Percentiles rank a stretch among this genome's conserved stretches.
Conservation (phyloP, 2,329 filamentous ascomycete genomes). For the Sarocladiaceae sp. region DNA sequence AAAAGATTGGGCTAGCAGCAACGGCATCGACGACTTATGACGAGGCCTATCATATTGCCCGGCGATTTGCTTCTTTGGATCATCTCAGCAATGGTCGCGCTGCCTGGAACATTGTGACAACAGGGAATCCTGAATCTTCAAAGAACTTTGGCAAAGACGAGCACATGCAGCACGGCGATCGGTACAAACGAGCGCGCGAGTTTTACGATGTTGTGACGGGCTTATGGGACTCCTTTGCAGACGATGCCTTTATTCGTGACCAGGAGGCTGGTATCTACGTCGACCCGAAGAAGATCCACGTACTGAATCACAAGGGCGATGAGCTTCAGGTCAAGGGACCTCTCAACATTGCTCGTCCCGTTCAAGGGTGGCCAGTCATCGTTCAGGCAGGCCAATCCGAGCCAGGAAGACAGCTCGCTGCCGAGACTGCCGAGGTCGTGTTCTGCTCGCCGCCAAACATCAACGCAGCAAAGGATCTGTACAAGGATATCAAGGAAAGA, state of each 20-base stretch:
- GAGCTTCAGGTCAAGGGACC: constrained; percentile 21
- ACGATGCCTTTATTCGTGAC: constrained; percentile 47
- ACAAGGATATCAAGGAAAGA: background rate
- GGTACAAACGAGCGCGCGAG: constrained; percentile 42
- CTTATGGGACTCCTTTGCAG: constrained; percentile 48
- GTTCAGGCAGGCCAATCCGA: constrained; percentile 49
- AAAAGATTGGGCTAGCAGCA: constrained; percentile 44
- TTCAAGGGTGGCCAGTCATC: constrained; percentile 50
- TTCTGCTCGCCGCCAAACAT: constrained; percentile 44
- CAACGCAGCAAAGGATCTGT: constrained; percentile 28
- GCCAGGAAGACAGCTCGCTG: constrained; percentile 43
- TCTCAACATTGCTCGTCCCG: constrained; percentile 46
- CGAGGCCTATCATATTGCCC: constrained; percentile 45
- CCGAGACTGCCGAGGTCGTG: constrained; percentile 46
- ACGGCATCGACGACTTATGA: constrained; percentile 51
- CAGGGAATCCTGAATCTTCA: constrained; percentile 40
- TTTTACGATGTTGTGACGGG: constrained; percentile 48
- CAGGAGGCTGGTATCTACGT: constrained; percentile 40
- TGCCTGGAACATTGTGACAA: constrained; percentile 50
- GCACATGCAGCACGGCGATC: constrained; percentile 37
- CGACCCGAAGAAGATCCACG: constrained; percentile 44
- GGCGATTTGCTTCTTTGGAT: constrained; percentile 47
- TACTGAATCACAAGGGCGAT: constrained; percentile 37
- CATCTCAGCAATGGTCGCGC: constrained; percentile 45
- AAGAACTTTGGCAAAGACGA: constrained; percentile 40